Evolutionary conservation across 2,329 filamentous ascomycete genomes (phyloP), one percentile per base, ranked within the genome.

Genomic region (Botryotinia narcissicola): DNA sequence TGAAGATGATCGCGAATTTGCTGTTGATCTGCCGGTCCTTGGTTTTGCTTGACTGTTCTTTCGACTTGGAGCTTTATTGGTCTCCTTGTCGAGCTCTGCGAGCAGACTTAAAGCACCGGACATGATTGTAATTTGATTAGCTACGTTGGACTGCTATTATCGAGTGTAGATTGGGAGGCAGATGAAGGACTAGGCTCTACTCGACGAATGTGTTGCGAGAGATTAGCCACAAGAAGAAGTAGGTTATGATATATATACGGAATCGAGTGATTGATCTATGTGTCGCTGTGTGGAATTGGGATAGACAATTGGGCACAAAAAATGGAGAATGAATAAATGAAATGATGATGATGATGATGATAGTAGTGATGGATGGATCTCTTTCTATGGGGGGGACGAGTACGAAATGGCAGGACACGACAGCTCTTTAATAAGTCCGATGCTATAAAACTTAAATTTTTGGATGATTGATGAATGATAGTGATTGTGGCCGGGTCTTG

Each of bases 41-140:
- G 60, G 46, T 57, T 64, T 62, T 62, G 54, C 40, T 70, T 60
- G 57, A 70, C 40, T 70, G 60, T 62, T 70, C 16, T 70, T 70
- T 70, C 51, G 57, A 46, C 48, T 69, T 32, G 66, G 66, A 42
- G 66, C 66, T 32, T 69, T 69, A 25, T 20, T 70, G 5, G 22
- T 67, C 61, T 67, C 70, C 48, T 72, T 72, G 22, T 72, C 70
- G 37, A 72, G 70, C 60, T 72, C 60, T 40, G 48, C 62, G 29
- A 72, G 60, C 48, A 72, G 10, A 32, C 62, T 64, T 44, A 72
- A 67, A 32, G 70, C 60, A 22, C 60, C 70, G 8, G 70, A 67
- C 60, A 72, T 72, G 10, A 8, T 37, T 67, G 35, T 22, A 25
- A n/a, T 54, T 29, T n/a, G 51, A 54, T 1, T 16, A 18, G 5